Percentiles rank a stretch among this genome's conserved stretches.
Evolutionary conservation across 352 stramenopile genomes (phyloP).

Genomic region (Pythium diclinum): DNA sequence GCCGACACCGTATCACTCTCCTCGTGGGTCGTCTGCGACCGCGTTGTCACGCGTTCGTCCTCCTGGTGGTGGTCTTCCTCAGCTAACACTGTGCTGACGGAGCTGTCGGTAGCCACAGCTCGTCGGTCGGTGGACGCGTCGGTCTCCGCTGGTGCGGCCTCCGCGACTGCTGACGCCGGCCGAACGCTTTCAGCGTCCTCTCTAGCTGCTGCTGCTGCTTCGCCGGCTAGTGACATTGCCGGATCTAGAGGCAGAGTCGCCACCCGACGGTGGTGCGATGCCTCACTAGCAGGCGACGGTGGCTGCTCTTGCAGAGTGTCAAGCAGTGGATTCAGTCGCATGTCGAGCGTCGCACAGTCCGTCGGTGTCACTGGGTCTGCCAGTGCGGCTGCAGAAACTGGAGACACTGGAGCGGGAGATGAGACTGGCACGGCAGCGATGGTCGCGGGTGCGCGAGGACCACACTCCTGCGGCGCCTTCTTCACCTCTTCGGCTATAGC

Average conservation of each 20-base stretch:
- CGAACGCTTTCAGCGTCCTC: not conserved
- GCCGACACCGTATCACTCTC: constrained; percentile 36
- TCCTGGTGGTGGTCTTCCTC: constrained; percentile 25
- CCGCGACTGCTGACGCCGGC: not conserved
- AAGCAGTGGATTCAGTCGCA: constrained; percentile 21
- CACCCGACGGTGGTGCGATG: not conserved
- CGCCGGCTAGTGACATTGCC: constrained; percentile 11
- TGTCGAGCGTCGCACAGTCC: not conserved
- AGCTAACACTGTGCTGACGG: constrained; percentile 21
- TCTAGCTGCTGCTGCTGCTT: not conserved
- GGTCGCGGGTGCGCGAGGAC: constrained; percentile 4
- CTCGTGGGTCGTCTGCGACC: constrained; percentile 18
- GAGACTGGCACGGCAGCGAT: not conserved
- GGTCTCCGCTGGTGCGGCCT: constrained; percentile 20
- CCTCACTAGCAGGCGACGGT: not conserved
- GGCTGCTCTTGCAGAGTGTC: constrained; percentile 5
- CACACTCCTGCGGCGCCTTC: constrained; percentile 14
- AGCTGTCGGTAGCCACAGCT: constrained; percentile 21
- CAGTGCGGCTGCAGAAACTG: not conserved
- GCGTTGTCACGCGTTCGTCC: constrained; percentile 7
- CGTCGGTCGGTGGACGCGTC: constrained; percentile 3
- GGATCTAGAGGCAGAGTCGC: constrained; percentile 25
- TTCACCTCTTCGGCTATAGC: constrained; percentile 41
- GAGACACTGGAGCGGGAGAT: not conserved
- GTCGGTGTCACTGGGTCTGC: not conserved